Base-by-base conservation (phyloP, 352 stramenopile species). In the Halophytophthora batemanensis region DNA sequence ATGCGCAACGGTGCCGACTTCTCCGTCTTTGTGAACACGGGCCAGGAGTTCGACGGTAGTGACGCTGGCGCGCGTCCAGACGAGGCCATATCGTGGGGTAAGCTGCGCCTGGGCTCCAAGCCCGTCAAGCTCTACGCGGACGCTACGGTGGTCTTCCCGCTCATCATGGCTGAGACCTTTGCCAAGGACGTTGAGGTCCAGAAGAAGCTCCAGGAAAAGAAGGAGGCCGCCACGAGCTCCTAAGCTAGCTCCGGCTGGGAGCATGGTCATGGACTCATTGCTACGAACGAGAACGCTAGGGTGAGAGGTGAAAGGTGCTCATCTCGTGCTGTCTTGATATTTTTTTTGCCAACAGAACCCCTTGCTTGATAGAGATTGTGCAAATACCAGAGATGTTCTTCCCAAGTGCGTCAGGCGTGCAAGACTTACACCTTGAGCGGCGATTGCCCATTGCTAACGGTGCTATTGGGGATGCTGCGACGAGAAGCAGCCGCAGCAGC, bases 1-100 rank as follows among this genome's bases (percentile, higher is more conserved):
- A 99, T 99, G 98, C 84, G 97, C 49, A 99, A 99, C 69, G 97
- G 98, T 46, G 96, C 97, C 13, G 96, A 99, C 74, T 99, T 96
- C 66, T 94, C 87, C 23, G 97, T 99, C 18, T 99, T 98, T 56
- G 86, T 99, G 18, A 99, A 99, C 79, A 99, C 98, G 18, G 97
- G 90, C 29, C 90, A 98, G 45, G 82, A 90, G 63, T 99, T 99
- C 61, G 97, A 99, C 71, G 98, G 98, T 29, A 98, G 91, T 66
- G 97, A 99, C 66, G 96, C 94, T 37, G 97, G 98, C 35, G 97
- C 98, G 10, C 87, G 85, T 31, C 97, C 97, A 0, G 97, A 99
- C 56, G 97, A 99, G 61, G 97, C 98, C n/a, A 82, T 99, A 34
- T 99, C 96, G 38, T 99, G 98, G 97, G 98, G 97, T 15, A 99